Evolutionary conservation across 495 filamentous ascomycete genomes (phyloP), one percentile per base, ranked within the genome.

Genomic region (Penicillium pulvis): DNA sequence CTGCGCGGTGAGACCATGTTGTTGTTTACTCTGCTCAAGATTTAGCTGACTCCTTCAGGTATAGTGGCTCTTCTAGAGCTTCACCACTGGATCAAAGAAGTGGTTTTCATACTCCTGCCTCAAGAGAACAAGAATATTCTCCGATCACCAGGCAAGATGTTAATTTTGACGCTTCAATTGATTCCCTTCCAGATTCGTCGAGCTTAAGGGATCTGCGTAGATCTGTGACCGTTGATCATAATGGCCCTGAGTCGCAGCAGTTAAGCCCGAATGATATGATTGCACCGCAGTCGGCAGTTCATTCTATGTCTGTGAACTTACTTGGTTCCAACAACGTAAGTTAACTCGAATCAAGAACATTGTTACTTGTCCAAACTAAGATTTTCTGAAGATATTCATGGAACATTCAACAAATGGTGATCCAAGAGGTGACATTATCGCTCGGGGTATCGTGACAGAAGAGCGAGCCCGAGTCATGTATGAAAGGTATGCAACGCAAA

Each of bases 241-340:
- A 68, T 53, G 72, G 64, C 7, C 64, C 68, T 0, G 73, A 78
- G 14, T 70, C 70, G 6, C 75, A 78, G 56, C 73, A 76, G 11
- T 60, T 78, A 8, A 76, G 71, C 42, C 73, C 75, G 0, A 74
- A 73, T 46, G 75, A 78, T 48, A 75, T 76, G 75, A 76, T 78
- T 41, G 75, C 75, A 8, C 75, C 75, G 5, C 69, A 66, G 4
- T 76, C 73, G 12, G 71, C 67, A 4, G 67, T 75, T 50, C 75
- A 78, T 53, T 75, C 73, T 8, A 75, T 78, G 73, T 78, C 75
- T 30, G 72, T 78, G 17, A 78, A 76, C 23, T 60, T 78, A n/a
- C 63, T 72, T 6, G 75, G 65, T 6, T 66, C 71, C 14, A 70
- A 69, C 33, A 64, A 70, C 59, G 73, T 75, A 36, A 62, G 72